A percentile compares a stretch with the other conserved stretches of the same genome.
Conservation (phyloP, 805 yeast genomes). For the Candida coquimbonensis region DNA sequence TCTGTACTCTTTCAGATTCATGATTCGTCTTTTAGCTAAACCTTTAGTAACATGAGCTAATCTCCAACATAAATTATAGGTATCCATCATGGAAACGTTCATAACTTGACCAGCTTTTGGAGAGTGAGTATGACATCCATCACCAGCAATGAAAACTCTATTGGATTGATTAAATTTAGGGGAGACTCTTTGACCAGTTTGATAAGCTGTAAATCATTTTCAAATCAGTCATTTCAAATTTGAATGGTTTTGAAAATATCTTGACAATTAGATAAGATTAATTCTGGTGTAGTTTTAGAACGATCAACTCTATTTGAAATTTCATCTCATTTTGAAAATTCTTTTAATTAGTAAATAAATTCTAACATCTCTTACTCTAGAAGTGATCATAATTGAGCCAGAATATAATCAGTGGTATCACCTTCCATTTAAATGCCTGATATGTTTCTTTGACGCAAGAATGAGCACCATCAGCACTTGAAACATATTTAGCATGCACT, state of each 20-base stretch:
- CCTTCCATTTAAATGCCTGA: background rate
- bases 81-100: slow-evolving; percentile 1
- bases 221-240: background rate
- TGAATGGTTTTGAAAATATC: background rate
- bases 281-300: background rate
- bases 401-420: background rate
- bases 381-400: slow-evolving; percentile 1
- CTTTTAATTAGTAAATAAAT: background rate
- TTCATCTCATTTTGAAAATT: background rate
- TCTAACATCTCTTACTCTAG: background rate
- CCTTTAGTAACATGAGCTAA: background rate
- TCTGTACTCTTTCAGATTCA: background rate
- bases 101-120: slow-evolving; percentile 1
- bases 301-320: background rate
- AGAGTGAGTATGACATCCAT: background rate
- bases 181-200: background rate
- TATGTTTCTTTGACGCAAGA: background rate
- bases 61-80: background rate
- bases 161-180: background rate
- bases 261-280: background rate
- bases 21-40: background rate
- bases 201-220: background rate
- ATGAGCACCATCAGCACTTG: slow-evolving; percentile 1
- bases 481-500: background rate
- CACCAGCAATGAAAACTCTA: background rate